These are phyloP conservation scores for Leccinum aurantiacum DNA, from an alignment of 768 basidiomycete genomes.

Conservation along the genomic window DNA sequence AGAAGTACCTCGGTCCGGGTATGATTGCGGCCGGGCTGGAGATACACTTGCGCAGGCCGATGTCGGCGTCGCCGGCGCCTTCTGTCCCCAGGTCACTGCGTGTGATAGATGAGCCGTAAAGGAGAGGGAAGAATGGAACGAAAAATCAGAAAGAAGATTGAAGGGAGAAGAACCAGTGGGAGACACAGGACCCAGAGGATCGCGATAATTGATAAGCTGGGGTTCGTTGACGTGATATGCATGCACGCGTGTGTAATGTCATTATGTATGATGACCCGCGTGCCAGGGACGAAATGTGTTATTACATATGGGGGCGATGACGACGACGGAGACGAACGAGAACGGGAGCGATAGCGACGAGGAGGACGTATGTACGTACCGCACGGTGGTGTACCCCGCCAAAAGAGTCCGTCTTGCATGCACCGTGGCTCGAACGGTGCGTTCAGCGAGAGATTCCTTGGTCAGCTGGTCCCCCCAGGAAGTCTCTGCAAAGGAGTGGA, in stretches of 20 bases:
- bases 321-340: not conserved
- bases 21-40: constrained; percentile 45
- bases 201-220: constrained; percentile 1
- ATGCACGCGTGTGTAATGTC: not conserved
- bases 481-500: constrained; percentile 59
- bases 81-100: constrained; percentile 66
- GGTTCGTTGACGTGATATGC: not conserved
- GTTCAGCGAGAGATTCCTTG: constrained; percentile 55
- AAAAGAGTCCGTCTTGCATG: constrained; percentile 58
- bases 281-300: not conserved
- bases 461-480: constrained; percentile 64
- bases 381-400: constrained; percentile 63
- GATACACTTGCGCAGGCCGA: constrained; percentile 56
- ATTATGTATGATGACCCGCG: not conserved
- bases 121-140: not conserved
- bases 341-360: not conserved
- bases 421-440: constrained; percentile 58
- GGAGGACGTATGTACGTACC: constrained; percentile 36
- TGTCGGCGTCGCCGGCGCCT: constrained; percentile 61
- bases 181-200: not conserved
- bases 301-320: not conserved
- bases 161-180: not conserved
- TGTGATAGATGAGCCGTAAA: not conserved
- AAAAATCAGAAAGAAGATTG: not conserved
- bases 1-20: constrained; percentile 62